A percentile compares a stretch with the other conserved stretches of the same genome.
Evolutionary conservation across 1,284 basidiomycete genomes (phyloP).

Genomic region (Irpex sp.): DNA sequence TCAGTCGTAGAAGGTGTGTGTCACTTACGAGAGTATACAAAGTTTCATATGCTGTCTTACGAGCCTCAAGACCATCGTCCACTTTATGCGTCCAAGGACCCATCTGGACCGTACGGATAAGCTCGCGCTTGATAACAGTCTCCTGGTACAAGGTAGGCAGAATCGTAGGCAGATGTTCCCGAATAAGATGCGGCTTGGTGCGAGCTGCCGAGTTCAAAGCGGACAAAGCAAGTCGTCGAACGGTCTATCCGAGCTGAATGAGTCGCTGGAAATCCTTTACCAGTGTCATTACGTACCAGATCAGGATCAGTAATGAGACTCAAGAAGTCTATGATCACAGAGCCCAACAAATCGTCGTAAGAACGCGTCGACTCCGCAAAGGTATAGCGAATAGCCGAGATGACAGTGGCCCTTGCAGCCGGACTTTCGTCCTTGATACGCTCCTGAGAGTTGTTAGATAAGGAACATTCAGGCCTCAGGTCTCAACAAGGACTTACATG

Average conservation of each 20-base stretch:
- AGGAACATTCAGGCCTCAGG: background rate
- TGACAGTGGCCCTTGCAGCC: constrained; percentile 82
- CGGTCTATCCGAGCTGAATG: constrained; percentile 50
- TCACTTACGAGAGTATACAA: constrained; percentile 83
- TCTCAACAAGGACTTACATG: constrained; percentile 52
- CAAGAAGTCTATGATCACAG: constrained; percentile 87
- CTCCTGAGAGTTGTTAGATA: constrained; percentile 36
- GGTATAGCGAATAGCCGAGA: constrained; percentile 93
- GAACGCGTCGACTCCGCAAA: constrained; percentile 83
- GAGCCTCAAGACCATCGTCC: constrained; percentile 90
- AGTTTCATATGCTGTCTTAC: constrained; percentile 96
- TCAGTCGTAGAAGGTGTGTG: constrained; percentile 7
- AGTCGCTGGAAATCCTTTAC: background rate
- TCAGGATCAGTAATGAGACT: constrained; percentile 84
- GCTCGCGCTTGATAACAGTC: constrained; percentile 75
- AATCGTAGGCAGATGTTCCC: constrained; percentile 76
- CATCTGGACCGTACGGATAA: constrained; percentile 94
- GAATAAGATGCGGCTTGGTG: constrained; percentile 89
- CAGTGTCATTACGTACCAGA: constrained; percentile 51
- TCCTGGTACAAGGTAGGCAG: constrained; percentile 86
- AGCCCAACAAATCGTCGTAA: constrained; percentile 87
- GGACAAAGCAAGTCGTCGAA: constrained; percentile 83
- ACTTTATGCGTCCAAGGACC: constrained; percentile 97
- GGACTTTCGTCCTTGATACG: constrained; percentile 68
- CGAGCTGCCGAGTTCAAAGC: constrained; percentile 92